These are phyloP conservation scores for Fagus sylvatica DNA, from an alignment of 306 rosid genomes.

Conservation along the genomic window DNA sequence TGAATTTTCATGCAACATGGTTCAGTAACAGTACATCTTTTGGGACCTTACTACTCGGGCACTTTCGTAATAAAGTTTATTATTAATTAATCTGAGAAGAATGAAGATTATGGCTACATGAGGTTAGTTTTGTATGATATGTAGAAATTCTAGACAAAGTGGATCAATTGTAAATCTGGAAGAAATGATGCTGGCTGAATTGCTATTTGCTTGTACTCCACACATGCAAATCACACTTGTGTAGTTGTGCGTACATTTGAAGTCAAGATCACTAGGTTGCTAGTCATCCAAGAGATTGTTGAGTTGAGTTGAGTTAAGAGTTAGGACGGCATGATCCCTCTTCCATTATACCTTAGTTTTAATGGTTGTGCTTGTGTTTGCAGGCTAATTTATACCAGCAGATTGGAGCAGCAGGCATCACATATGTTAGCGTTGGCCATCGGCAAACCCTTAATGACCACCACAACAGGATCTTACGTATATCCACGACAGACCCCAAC, in stretches of 20 bases:
- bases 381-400: constrained; percentile 75
- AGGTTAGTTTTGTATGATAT: not conserved
- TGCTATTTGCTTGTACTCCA: not conserved
- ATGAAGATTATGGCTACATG: not conserved
- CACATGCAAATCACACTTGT: not conserved
- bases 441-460: constrained; percentile 56
- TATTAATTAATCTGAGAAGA: too few relatives aligned
- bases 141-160: not conserved
- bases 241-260: not conserved
- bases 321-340: not conserved
- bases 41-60: not conserved
- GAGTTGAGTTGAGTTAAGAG: not conserved
- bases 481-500: constrained; percentile 46
- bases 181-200: not conserved
- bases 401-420: constrained; percentile 71
- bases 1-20: not conserved
- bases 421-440: constrained; percentile 86
- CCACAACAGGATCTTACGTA: constrained; percentile 58
- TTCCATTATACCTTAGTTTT: constrained; percentile 8
- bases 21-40: not conserved
- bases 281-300: not conserved
- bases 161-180: not conserved
- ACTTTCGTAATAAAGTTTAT: not conserved
- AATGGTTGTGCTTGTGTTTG: constrained; percentile 30
- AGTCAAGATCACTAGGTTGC: not conserved